Conservation (phyloP, 2,329 filamentous ascomycete species). For the Neospermospora avenae region DNA sequence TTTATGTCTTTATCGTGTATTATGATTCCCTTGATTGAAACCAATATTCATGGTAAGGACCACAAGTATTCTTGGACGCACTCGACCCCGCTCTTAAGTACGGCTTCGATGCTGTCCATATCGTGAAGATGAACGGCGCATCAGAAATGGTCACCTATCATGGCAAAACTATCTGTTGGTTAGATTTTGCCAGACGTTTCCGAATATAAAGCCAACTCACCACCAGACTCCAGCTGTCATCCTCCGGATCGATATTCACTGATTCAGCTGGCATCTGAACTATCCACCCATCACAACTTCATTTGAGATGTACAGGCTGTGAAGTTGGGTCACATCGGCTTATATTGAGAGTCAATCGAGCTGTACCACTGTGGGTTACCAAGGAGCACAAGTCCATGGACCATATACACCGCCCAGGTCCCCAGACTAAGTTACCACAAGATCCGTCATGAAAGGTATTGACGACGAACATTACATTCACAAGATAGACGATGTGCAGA, state of each 20-base stretch:
- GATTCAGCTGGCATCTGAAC: conserved; percentile 6
- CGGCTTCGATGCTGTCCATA: too few species aligned
- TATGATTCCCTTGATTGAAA: too few species aligned
- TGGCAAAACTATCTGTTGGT: too few species aligned
- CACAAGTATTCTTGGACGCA: too few species aligned
- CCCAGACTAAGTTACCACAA: background rate
- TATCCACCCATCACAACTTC: background rate
- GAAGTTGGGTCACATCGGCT: conserved; percentile 8
- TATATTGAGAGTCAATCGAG: conserved; percentile 1
- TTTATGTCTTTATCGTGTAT: too few species aligned
- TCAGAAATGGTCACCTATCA: too few species aligned
- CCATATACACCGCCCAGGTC: background rate
- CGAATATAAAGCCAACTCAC: too few species aligned
- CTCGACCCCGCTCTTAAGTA: too few species aligned
- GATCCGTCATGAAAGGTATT: conserved; percentile 16
- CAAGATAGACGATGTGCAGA: conserved; percentile 14
- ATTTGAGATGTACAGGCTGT: conserved; percentile 11
- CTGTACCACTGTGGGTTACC: background rate
- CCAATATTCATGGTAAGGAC: too few species aligned
- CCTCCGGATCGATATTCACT: background rate
- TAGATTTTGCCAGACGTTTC: too few species aligned
- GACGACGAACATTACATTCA: conserved; percentile 21
- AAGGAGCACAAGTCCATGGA: background rate
- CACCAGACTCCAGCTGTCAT: background rate
- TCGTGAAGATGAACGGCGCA: too few species aligned